Evolutionary conservation across 306 rosid genomes (phyloP).

Genomic region (Malus fusca): DNA sequence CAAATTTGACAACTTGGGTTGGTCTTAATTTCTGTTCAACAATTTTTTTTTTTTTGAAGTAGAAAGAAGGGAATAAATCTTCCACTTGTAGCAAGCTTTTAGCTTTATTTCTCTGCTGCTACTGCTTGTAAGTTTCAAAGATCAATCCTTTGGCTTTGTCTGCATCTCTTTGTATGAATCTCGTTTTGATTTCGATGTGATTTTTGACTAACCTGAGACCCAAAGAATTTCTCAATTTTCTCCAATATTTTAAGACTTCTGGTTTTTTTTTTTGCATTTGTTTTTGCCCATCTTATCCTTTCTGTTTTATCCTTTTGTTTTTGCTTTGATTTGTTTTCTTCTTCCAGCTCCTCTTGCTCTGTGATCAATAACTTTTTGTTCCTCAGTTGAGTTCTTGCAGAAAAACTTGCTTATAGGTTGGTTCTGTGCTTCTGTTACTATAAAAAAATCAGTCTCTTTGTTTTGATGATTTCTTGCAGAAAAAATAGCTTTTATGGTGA

Average conservation of each 20-base stretch:
- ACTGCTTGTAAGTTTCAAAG: not conserved
- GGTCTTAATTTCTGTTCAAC: not conserved
- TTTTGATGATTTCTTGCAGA: not conserved
- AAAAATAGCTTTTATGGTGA: not conserved
- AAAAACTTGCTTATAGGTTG: not conserved
- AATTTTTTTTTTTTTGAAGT: not conserved
- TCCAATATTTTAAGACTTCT: not conserved
- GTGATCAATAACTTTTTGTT: not conserved
- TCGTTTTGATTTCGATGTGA: slow-evolving; percentile 2
- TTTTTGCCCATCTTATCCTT: slow-evolving; percentile 28
- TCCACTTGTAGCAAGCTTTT: not conserved
- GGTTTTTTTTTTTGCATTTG: slow-evolving; percentile 21
- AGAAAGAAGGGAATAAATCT: not conserved
- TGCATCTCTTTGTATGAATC: not conserved
- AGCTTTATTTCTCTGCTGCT: slow-evolving; percentile 13
- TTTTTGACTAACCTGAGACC: slow-evolving; percentile 4
- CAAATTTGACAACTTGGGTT: slow-evolving; percentile 4
- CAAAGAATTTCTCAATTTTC: not conserved
- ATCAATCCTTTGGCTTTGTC: slow-evolving; percentile 3
- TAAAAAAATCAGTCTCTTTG: not conserved
- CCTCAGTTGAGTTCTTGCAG: not conserved
- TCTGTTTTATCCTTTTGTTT: slow-evolving; percentile 7
- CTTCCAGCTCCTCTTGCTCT: not conserved
- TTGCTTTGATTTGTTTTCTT: slow-evolving; percentile 9
- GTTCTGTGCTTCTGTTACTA: not conserved